Evolutionary conservation across 495 filamentous ascomycete species (phyloP), one percentile per base, ranked within the genome.

Genomic region (Aspergillus hancockii): DNA sequence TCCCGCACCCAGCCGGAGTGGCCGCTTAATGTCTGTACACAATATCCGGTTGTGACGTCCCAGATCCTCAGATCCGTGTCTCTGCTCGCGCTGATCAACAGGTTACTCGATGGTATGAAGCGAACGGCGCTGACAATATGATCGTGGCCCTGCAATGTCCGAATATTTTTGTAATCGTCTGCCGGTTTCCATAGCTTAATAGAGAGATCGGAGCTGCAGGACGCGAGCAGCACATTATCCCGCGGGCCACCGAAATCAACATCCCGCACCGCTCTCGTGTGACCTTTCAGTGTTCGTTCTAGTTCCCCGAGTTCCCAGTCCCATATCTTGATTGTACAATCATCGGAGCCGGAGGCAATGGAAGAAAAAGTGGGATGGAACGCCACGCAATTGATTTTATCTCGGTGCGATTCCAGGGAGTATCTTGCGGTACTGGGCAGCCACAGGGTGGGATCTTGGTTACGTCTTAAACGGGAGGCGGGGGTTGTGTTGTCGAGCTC

Each of bases 121-220:
- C 92, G 86, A 1, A 97, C 85, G 10, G 90, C 88, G 58, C 88
- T 91, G 49, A 97, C 89, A 57, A 85, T 90, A 67, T 97, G 93
- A 62, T 97, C 93, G 71, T 98, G 93, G 10, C 93, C 93, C 2
- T 89, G 90, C 4, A 98, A 81, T 0, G 93, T 98, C 43, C 92
- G 84, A 56, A 96, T 93, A 67, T 96, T 96, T 67, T 97, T 96
- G 75, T 97, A 97, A 46, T 93, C 90, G 64, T 96, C 90, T 18
- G 83, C 84, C 1, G 93, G 93, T 57, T 97, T 92, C 93, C 93
- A 98, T n/a, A 98, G 72, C 68, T 97, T 98, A 74, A 97, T 96
- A 1, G 91, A 96, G 3, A 97, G 77, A 65, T 97, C 93, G 51
- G 88, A 90, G 28, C 87, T 91, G 75, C 93, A 97, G 7, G 89